A percentile compares a stretch with the other conserved stretches of the same genome.
Conservation (phyloP, 768 basidiomycete genomes). For the Kwoniella sp. region DNA sequence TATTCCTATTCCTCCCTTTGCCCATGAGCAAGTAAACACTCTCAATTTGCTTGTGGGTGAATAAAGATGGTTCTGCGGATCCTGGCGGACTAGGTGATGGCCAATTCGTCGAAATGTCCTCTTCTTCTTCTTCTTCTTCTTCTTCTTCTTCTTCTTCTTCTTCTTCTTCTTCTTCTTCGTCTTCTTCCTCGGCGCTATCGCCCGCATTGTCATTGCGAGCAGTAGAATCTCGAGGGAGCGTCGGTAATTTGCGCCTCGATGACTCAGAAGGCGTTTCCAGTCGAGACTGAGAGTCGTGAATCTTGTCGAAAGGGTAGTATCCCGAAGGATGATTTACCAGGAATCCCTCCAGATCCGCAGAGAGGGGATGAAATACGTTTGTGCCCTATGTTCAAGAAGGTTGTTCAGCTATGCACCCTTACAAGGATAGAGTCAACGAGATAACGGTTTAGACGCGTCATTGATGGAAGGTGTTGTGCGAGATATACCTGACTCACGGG, state of each 20-base stretch:
- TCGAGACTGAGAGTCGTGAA: not conserved
- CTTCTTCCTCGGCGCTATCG: slow-evolving; percentile 5
- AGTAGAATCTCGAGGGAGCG: no score
- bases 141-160: slow-evolving; percentile 21
- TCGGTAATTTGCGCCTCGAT: not conserved
- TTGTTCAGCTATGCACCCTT: no score
- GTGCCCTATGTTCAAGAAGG: no score
- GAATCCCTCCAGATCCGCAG: slow-evolving; percentile 65
- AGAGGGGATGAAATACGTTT: slow-evolving; percentile 73
- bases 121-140: slow-evolving; percentile 32
- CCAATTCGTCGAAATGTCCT: slow-evolving; percentile 27
- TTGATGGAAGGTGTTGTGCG: not conserved
- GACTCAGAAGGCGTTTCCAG: not conserved
- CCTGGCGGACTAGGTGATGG: slow-evolving; percentile 55
- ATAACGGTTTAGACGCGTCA: not conserved
- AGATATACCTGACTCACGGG: slow-evolving; percentile 62
- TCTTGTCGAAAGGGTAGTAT: slow-evolving; percentile 65
- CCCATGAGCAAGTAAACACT: slow-evolving; percentile 27
- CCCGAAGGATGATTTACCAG: slow-evolving; percentile 62
- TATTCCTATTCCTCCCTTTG: slow-evolving; percentile 4
- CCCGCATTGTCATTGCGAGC: no score
- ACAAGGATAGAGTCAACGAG: no score
- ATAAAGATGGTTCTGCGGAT: slow-evolving; percentile 39
- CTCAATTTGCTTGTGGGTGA: slow-evolving; percentile 34
- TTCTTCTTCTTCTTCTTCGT: slow-evolving; percentile 32